phyloP scores from a whole-genome alignment of 2,329 filamentous ascomycete genomes.

The Colletotrichum chlorophyti region DNA sequence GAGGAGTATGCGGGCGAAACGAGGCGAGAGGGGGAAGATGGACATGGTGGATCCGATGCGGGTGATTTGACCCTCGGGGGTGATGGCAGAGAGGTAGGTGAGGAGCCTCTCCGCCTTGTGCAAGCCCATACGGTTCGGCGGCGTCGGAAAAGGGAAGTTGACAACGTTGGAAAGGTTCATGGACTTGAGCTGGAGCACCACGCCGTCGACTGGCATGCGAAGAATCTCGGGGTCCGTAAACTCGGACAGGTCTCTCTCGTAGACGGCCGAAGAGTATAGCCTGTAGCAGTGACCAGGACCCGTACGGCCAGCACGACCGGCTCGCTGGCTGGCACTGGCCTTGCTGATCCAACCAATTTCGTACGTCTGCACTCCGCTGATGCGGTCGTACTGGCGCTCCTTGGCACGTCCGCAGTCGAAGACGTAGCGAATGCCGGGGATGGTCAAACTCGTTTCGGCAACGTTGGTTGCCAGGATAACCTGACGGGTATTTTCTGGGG shows the following conservation, averaged over 20 bases:
- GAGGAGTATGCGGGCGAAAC: slow-evolving; percentile 90
- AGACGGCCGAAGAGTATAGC: slow-evolving; percentile 93
- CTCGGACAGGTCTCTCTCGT: slow-evolving; percentile 84
- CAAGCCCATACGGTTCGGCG: slow-evolving; percentile 78
- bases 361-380: slow-evolving; percentile 93
- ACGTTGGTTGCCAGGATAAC: slow-evolving; percentile 96
- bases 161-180: slow-evolving; percentile 91
- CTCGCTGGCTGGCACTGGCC: slow-evolving; percentile 88
- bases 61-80: slow-evolving; percentile 76
- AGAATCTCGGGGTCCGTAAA: slow-evolving; percentile 90
- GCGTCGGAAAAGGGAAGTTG: slow-evolving; percentile 96
- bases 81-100: slow-evolving; percentile 83
- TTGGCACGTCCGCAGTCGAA: slow-evolving; percentile 95
- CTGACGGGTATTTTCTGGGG: slow-evolving; percentile 81
- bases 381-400: slow-evolving; percentile 86
- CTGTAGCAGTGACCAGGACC: slow-evolving; percentile 96
- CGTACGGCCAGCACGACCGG: slow-evolving; percentile 93
- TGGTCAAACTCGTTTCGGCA: slow-evolving; percentile 95
- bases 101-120: slow-evolving; percentile 86
- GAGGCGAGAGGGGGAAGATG: slow-evolving; percentile 86
- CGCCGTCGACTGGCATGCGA: slow-evolving; percentile 88
- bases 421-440: slow-evolving; percentile 92
- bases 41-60: slow-evolving; percentile 82
- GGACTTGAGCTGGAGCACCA: slow-evolving; percentile 91
- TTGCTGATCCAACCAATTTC: slow-evolving; percentile 98